Base-by-base conservation (phyloP, 176 grass and related monocot species). In the Carex pumila region DNA sequence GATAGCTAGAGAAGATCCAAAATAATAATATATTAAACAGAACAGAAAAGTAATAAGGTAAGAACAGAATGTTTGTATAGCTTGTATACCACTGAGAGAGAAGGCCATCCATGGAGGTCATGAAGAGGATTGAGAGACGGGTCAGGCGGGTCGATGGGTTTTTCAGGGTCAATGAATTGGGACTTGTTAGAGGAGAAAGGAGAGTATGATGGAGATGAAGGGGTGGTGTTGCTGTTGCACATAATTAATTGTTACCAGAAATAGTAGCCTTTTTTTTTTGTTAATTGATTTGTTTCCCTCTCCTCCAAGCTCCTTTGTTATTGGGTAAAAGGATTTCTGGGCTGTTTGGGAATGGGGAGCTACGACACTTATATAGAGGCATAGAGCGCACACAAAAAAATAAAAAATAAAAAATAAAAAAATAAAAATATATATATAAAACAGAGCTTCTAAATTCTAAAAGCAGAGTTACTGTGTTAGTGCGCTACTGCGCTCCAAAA, bases 161-260 rank as follows among this genome's bases (percentile, higher is more conserved):
- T 86, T 76, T 66, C 75, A 0, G 84, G 73, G 75, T 79, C 64
- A 67, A 81, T 19, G 21, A 81, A 43, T 58, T 61, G 43, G 29
- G 85, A 43, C 36, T 86, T 81, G 54, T 86, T 50, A 29, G 19
- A 80, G 3, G 75, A 17, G 12, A 45, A 37, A 68, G 62, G n/a
- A 34, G 62, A 32, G 19, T 56, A 43, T 39, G 76, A 59, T 55
- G 85, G 74, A 9, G 84, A 79, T 64, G 84, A 34, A 53, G 43
- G n/a, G 30, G 82, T 71, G 62, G 84, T 80, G 61, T 81, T 86
- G 61, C 85, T 80, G 61, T 81, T 86, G 61, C 85, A 81, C 85
- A 81, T 86, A 15, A 39, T 64, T 86, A 22, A 57, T 64, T 61
- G 21, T 82, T 41, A 12, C 81, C 12, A 81, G 58, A 81, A 65